phyloP scores from a whole-genome alignment of 176 grass and related monocot species.

The Zoysia japonica region DNA sequence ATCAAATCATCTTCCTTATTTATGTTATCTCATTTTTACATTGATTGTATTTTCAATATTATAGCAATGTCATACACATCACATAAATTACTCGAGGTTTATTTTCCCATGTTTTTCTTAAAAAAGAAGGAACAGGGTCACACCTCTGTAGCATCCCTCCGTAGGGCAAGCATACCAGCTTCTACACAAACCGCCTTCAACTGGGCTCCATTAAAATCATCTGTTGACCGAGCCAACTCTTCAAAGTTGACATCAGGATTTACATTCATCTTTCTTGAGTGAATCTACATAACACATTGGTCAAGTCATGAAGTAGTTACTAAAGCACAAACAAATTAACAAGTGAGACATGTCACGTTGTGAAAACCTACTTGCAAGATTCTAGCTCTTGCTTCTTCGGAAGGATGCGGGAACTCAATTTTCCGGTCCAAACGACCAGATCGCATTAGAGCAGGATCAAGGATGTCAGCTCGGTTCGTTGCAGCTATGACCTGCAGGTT shows the following conservation, averaged over 20 bases:
- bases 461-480: constrained; percentile 88
- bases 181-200: constrained; percentile 94
- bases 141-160: constrained; percentile 90
- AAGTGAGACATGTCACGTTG: neutral
- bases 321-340: neutral
- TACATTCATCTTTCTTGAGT: constrained; percentile 95
- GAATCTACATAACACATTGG: constrained; percentile 59
- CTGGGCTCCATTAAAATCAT: constrained; percentile 89
- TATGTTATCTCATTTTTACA: neutral
- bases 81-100: neutral
- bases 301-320: neutral
- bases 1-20: neutral
- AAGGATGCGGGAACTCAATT: constrained; percentile 90
- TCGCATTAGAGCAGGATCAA: constrained; percentile 90
- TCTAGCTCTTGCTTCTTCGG: constrained; percentile 85
- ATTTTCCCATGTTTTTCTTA: neutral
- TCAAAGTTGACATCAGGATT: constrained; percentile 96
- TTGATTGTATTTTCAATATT: neutral
- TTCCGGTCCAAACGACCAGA: constrained; percentile 93
- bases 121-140: neutral
- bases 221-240: constrained; percentile 85
- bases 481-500: constrained; percentile 81
- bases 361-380: constrained; percentile 79
- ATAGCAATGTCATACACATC: neutral
- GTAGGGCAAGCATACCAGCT: constrained; percentile 89